A percentile compares a stretch with the other conserved stretches of the same genome.
Evolutionary conservation across 257 asterid species (phyloP).

Genomic region (Capsicum pubescens): DNA sequence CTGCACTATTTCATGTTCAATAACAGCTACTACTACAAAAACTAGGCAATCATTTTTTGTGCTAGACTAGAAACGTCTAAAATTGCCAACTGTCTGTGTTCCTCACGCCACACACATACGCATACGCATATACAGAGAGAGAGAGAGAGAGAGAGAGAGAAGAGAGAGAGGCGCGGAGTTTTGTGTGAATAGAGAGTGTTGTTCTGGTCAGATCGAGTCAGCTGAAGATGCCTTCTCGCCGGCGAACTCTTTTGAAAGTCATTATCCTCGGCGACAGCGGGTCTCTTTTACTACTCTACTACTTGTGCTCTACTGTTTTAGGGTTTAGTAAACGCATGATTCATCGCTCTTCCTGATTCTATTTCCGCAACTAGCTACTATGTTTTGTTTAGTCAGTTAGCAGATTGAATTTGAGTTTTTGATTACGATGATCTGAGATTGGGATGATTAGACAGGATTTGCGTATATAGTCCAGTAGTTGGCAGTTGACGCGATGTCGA

Average conservation of each 20-base stretch:
- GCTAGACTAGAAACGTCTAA: conserved; percentile 22
- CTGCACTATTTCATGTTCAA: neutral
- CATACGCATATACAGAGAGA: too few relatives aligned
- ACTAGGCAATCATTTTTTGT: neutral
- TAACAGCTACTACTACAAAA: neutral
- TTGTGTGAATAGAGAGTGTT: conserved; percentile 15
- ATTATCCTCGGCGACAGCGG: conserved; percentile 99
- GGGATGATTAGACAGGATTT: neutral
- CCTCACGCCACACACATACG: conserved; percentile 18
- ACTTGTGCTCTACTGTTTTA: neutral
- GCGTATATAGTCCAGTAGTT: too few relatives aligned
- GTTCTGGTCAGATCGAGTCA: conserved; percentile 36
- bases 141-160: too few relatives aligned
- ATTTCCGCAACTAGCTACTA: too few relatives aligned
- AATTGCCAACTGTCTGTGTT: conserved; percentile 23
- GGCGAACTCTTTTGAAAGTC: conserved; percentile 97
- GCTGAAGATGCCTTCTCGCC: conserved; percentile 77
- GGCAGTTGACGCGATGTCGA: too few relatives aligned
- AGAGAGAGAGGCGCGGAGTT: neutral
- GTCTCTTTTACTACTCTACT: conserved; percentile 43
- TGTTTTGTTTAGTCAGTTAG: too few relatives aligned
- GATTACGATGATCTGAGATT: neutral
- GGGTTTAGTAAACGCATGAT: conserved; percentile 14
- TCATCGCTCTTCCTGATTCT: neutral
- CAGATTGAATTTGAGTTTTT: neutral